Conservation (phyloP, 495 filamentous ascomycete species). For the Penicillium soppii region DNA sequence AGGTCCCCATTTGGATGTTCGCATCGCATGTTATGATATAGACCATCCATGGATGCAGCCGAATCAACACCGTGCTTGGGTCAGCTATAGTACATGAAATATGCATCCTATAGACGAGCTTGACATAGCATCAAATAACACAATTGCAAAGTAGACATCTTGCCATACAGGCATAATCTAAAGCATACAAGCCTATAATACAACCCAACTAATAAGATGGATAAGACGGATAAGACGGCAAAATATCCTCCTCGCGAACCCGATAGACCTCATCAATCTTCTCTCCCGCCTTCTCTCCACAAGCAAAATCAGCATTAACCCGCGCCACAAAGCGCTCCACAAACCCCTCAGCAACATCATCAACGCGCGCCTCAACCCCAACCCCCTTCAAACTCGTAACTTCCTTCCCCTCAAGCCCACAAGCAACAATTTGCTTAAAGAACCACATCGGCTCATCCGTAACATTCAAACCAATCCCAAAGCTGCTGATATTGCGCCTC, state of each 20-base stretch:
- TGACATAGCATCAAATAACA: too few species aligned
- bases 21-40: slow-evolving; percentile 1
- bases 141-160: too few species aligned
- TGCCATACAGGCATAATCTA: too few species aligned
- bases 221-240: slow-evolving; percentile 9
- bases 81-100: too few species aligned
- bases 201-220: too few species aligned
- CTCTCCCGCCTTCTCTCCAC: slow-evolving; percentile 30
- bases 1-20: not conserved
- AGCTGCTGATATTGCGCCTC: slow-evolving; percentile 76
- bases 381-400: slow-evolving; percentile 65
- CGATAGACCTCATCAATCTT: slow-evolving; percentile 43
- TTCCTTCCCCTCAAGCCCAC: slow-evolving; percentile 75
- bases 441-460: slow-evolving; percentile 62
- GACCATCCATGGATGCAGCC: not conserved
- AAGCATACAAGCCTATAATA: too few species aligned
- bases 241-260: slow-evolving; percentile 32
- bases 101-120: too few species aligned
- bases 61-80: too few species aligned
- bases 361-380: slow-evolving; percentile 25
- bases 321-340: slow-evolving; percentile 40
- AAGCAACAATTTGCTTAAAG: slow-evolving; percentile 78
- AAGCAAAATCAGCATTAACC: slow-evolving; percentile 43
- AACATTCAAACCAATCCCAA: slow-evolving; percentile 85
- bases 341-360: slow-evolving; percentile 39